These are phyloP conservation scores for Schoenoplectus tabernaemontani DNA, from an alignment of 202 grass and related monocot species.

Conservation along the genomic window DNA sequence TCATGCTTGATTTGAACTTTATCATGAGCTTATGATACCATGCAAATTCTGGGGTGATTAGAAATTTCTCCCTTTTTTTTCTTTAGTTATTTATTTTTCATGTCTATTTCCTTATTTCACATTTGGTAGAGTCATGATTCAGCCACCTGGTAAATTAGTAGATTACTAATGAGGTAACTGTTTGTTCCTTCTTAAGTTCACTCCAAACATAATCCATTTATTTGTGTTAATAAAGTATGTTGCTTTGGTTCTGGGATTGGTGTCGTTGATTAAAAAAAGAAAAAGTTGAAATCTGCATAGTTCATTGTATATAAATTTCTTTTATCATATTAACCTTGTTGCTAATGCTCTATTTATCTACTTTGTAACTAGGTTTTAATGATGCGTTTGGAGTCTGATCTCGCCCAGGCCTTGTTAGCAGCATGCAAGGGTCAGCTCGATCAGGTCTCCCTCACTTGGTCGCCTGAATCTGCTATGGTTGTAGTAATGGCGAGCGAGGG, in stretches of 20 bases:
- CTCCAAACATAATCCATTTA: neutral
- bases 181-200: neutral
- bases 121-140: neutral
- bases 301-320: neutral
- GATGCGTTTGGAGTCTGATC: slow-evolving; percentile 71
- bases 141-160: neutral
- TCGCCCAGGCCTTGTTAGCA: slow-evolving; percentile 61
- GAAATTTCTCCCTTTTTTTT: neutral
- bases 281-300: neutral
- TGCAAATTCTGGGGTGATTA: neutral
- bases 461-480: slow-evolving; percentile 52
- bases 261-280: no score
- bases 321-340: neutral
- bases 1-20: neutral
- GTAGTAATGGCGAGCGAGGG: slow-evolving; percentile 79
- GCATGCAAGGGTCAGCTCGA: slow-evolving; percentile 55
- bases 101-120: neutral
- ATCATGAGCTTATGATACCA: neutral
- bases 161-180: neutral
- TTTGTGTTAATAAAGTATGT: neutral
- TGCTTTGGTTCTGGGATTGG: neutral
- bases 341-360: neutral
- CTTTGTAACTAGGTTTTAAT: slow-evolving; percentile 47
- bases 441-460: slow-evolving; percentile 54
- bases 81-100: neutral